phyloP scores from a whole-genome alignment of 1,139 yeast species.

The Oligophagozyma castellii region DNA sequence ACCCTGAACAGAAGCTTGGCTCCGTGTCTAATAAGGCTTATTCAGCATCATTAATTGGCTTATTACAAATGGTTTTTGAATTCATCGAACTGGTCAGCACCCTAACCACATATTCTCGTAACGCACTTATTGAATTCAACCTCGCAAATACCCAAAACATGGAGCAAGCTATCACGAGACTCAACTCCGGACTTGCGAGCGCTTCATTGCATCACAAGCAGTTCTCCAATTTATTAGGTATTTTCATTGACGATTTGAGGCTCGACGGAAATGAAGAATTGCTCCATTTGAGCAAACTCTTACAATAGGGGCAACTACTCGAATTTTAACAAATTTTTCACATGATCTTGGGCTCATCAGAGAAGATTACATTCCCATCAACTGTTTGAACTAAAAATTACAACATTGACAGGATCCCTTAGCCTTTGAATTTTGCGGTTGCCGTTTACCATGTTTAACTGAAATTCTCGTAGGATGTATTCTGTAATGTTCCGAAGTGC shows the following conservation, averaged over 20 bases:
- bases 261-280: slow-evolving; percentile 19
- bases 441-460: too few relatives aligned
- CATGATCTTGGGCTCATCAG: too few relatives aligned
- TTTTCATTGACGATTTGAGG: slow-evolving; percentile 17
- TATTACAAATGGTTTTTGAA: slow-evolving; percentile 14
- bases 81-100: slow-evolving; percentile 12
- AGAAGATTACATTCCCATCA: too few relatives aligned
- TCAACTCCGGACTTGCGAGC: slow-evolving; percentile 10
- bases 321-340: too few relatives aligned
- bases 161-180: slow-evolving; percentile 7
- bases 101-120: slow-evolving; percentile 17
- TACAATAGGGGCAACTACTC: slow-evolving; percentile 11
- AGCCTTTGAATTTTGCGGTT: too few relatives aligned
- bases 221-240: slow-evolving; percentile 10
- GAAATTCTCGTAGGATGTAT: too few relatives aligned
- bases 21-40: slow-evolving; percentile 16
- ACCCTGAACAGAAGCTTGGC: slow-evolving; percentile 10
- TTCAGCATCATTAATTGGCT: slow-evolving; percentile 15
- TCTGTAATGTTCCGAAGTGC: too few relatives aligned
- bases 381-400: too few relatives aligned
- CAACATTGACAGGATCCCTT: too few relatives aligned
- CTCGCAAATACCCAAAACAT: slow-evolving; percentile 11
- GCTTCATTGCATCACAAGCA: slow-evolving; percentile 11
- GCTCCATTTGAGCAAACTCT: slow-evolving; percentile 13
- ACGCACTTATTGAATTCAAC: slow-evolving; percentile 18